Evolutionary conservation across 1,139 yeast species (phyloP), one percentile per base, ranked within the genome.

Genomic region (Diutina pseudorugosa): DNA sequence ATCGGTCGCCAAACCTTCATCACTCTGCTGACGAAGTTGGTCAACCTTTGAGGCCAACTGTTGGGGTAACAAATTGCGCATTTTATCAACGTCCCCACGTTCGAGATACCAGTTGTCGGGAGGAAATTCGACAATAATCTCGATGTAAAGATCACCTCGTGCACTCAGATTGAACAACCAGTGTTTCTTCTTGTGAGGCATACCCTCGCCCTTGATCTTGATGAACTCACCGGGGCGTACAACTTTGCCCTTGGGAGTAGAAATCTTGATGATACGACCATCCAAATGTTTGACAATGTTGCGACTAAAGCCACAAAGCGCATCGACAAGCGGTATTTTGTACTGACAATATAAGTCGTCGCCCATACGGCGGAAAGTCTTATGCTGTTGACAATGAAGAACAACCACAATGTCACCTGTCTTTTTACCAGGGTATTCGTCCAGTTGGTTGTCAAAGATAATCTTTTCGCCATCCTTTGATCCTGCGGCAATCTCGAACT

Each of bases 391-490:
- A 57, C 83, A 81, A 51, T 71, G 69, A 53, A 83, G 76, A 0
- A 75, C 77, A 58, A 93, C 72, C 4, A 85, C 72, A 25, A 91
- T 82, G 66, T 90, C 91, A 5, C 98, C 98, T 0, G 96, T 77
- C 50, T 70, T 70, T 61, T 80, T 80, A 1, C 91, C 94, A 5
- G 85, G 83, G 42, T 72, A 83, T 63, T 89, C 82, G 65, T 93
- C 97, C 2, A 96, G 83, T 65, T 84, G 89, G 7, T 83, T 84
- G 51, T 72, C 68, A 54, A 90, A 70, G 1, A 77, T 76, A 25
- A 93, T 76, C 7, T 70, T 64, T 52, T 83, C 90, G 9, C 85
- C 86, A 48, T 75, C 71, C 44, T 70, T 67, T 5, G 89, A 76
- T 1, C 98, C 98, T 51, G 80, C 80, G 7, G 80, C 80, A 36